Conservation (phyloP, 2,329 filamentous ascomycete species). For the Ceratocystis harringtonii region DNA sequence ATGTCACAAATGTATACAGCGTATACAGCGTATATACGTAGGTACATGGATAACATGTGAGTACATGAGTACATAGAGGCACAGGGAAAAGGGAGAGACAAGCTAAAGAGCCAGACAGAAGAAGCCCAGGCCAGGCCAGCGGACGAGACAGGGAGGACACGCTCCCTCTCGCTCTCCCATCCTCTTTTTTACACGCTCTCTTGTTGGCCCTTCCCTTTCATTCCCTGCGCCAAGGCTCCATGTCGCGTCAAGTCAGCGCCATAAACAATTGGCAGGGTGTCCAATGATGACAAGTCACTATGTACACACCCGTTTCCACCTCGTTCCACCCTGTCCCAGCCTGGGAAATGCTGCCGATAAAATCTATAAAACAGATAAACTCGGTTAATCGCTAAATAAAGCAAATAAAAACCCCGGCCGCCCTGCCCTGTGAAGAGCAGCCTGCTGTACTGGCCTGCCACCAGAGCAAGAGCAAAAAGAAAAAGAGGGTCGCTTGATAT, state of each 20-base stretch:
- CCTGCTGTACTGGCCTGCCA: no score
- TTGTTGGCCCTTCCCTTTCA: neutral
- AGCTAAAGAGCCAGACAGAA: no score
- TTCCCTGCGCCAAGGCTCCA: neutral
- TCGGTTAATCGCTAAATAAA: constrained; percentile 15
- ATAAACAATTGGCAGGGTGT: constrained; percentile 9
- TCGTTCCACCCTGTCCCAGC: constrained; percentile 3
- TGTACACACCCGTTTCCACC: constrained; percentile 1
- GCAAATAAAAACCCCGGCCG: constrained; percentile 3
- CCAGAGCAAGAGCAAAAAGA: no score
- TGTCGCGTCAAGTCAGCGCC: constrained; percentile 5
- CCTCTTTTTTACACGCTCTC: neutral
- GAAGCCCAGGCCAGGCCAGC: neutral
- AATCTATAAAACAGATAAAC: neutral
- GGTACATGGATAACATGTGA: no score
- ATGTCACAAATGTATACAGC: no score
- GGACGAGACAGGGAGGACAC: neutral
- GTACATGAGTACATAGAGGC: no score
- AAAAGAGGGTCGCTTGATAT: constrained; percentile 12
- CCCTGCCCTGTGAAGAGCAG: no score
- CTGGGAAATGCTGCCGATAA: constrained; percentile 8
- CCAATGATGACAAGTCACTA: neutral
- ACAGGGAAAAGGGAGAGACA: no score
- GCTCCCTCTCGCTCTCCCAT: neutral
- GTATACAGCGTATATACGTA: no score